Evolutionary conservation across 352 stramenopile genomes (phyloP).

Genomic region (Thalassiosira mediterranea): DNA sequence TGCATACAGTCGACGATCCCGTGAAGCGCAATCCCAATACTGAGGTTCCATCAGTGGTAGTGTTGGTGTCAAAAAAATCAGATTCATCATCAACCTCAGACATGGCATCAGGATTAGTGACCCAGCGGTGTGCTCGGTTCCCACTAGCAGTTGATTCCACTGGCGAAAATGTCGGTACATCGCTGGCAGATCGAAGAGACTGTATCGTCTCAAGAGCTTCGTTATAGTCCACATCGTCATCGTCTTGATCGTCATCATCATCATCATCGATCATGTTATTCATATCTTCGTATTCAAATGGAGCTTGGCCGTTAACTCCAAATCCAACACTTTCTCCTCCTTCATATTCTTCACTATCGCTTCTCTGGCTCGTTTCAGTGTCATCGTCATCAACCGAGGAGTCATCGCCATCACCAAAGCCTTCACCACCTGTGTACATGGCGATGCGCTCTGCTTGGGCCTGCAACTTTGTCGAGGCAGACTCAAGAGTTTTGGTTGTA

Average conservation of each 20-base stretch:
- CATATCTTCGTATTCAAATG: slow-evolving; percentile 32
- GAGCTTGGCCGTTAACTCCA: neutral
- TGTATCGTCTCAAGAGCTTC: slow-evolving; percentile 28
- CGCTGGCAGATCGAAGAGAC: slow-evolving; percentile 12
- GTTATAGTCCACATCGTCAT: neutral
- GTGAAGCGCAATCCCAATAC: slow-evolving; percentile 31
- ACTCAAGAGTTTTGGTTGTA: neutral
- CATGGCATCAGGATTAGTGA: slow-evolving; percentile 41
- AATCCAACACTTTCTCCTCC: slow-evolving; percentile 5
- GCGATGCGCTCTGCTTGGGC: slow-evolving; percentile 43
- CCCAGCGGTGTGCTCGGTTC: slow-evolving; percentile 19
- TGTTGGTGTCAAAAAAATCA: slow-evolving; percentile 19
- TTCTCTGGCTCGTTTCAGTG: slow-evolving; percentile 2
- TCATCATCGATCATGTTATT: slow-evolving; percentile 20
- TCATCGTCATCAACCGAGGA: slow-evolving; percentile 47
- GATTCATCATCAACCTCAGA: slow-evolving; percentile 41
- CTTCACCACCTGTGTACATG: slow-evolving; percentile 38
- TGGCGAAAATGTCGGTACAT: slow-evolving; percentile 13
- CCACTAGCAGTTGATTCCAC: neutral
- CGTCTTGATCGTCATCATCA: slow-evolving; percentile 9
- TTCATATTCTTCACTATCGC: slow-evolving; percentile 10
- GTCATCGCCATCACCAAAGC: slow-evolving; percentile 54
- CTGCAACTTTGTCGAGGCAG: slow-evolving; percentile 27
- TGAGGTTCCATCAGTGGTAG: slow-evolving; percentile 22
- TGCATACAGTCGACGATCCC: slow-evolving; percentile 19